Evolutionary conservation across 2,329 filamentous ascomycete genomes (phyloP).

Genomic region (Uncinocarpus reesii): DNA sequence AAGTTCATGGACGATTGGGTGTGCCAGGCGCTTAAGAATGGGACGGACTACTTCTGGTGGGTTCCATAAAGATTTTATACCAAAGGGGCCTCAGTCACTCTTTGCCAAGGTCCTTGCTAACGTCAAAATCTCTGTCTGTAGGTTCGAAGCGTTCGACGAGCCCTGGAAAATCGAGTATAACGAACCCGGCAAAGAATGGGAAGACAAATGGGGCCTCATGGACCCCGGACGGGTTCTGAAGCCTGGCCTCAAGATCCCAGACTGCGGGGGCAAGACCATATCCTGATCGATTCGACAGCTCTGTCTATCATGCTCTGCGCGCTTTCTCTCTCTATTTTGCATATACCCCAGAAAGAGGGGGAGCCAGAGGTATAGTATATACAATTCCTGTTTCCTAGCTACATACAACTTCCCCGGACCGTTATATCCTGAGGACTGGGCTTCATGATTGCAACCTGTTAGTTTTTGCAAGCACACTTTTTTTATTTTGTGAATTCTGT

Average conservation of each 20-base stretch:
- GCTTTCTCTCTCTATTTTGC: background rate
- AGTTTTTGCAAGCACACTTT: background rate
- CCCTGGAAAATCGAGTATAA: conserved; percentile 83
- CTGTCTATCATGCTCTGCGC: background rate
- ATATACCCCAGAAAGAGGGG: background rate
- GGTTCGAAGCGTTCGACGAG: conserved; percentile 92
- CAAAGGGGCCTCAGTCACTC: too few relatives aligned
- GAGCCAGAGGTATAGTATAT: conserved; percentile 4
- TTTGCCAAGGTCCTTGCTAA: background rate
- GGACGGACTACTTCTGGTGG: conserved; percentile 86
- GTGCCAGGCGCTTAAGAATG: conserved; percentile 66
- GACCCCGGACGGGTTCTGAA: conserved; percentile 78
- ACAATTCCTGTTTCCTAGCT: background rate
- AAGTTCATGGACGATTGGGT: conserved; percentile 79
- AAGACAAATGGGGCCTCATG: conserved; percentile 92
- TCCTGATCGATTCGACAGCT: background rate
- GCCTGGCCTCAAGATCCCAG: conserved; percentile 69
- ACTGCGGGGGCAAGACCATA: conserved; percentile 67
- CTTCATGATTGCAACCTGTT: background rate
- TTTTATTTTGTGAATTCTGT: background rate
- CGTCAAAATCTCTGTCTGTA: conserved; percentile 20
- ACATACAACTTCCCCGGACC: background rate
- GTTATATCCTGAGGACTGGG: background rate
- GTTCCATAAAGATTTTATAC: too few relatives aligned
- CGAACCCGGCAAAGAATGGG: conserved; percentile 61